Base-by-base conservation (phyloP, 1,284 basidiomycete genomes). In the Rhodotorula sp. region DNA sequence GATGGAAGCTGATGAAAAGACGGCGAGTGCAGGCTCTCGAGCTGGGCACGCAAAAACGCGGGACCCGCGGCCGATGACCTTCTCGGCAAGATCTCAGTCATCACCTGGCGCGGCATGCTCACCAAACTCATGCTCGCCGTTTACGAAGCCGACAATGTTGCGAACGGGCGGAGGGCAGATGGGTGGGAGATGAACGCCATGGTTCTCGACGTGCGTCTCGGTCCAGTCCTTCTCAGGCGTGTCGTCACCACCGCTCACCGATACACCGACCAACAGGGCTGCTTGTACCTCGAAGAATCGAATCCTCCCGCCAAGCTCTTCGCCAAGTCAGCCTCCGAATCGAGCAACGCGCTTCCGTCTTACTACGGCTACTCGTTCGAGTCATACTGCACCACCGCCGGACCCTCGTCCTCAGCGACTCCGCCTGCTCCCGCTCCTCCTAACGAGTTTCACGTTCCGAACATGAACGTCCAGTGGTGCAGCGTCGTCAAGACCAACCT, bases 401-500 rank as follows among this genome's bases (percentile, higher is more conserved):
- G 66, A 78, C 81, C 64, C 50, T 64, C 88, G 78, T 89, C 90
- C 25, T 13, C 50, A 25, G 9, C 34, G 34, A 34, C 34, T 34
- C 5, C 34, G 34, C 66, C 66, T 7, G 23, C 58, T 7, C 14
- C n/a, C 23, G 17, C 42, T 25, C 48, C n/a, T 5, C 14, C 34
- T 3, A 2, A 45, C 14, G 61, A 17, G 92, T 87, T 90, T 64
- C 91, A 91, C 0, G 89, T 91, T 73, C 92, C 97, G 14, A 88
- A 98, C 80, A 97, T 92, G 8, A 97, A 97, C 79, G 88, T 92
- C 0, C 95, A 97, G 80, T 98, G 94, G 94, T 97, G 95, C 80
- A 90, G 88, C 73, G 88, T 99, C 42, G 91, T 96, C 58, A 91
- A 92, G 80, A 93, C 93, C 4, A 92, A 92, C 71, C 86, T 97